A percentile compares a stretch with the other conserved stretches of the same genome.
These are phyloP conservation scores for Endoconidiophora polonica DNA, from an alignment of 2,329 filamentous ascomycete species.

Conservation along the genomic window DNA sequence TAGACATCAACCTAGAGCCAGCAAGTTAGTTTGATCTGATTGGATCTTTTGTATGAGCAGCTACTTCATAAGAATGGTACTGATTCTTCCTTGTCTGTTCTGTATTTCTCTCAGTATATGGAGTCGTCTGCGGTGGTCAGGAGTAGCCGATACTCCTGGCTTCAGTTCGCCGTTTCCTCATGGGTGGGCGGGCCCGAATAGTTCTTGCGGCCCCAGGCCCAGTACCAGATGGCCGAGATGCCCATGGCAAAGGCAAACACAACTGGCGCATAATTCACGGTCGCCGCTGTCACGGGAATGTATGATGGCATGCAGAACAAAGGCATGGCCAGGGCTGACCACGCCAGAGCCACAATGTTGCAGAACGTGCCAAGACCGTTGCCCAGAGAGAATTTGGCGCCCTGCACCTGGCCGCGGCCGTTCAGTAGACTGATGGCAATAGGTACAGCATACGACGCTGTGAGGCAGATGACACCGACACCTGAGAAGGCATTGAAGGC, in stretches of 20 bases:
- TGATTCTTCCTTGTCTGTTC: too few relatives aligned
- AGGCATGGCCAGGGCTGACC: slow-evolving; percentile 51
- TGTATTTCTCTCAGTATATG: too few relatives aligned
- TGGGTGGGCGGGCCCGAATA: slow-evolving; percentile 45
- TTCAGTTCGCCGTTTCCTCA: background rate
- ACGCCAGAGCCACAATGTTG: slow-evolving; percentile 49
- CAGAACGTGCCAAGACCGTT: slow-evolving; percentile 36
- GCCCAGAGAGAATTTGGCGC: slow-evolving; percentile 44
- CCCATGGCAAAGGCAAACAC: slow-evolving; percentile 52
- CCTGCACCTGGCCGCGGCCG: slow-evolving; percentile 40
- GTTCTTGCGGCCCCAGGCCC: slow-evolving; percentile 51
- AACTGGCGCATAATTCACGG: slow-evolving; percentile 59
- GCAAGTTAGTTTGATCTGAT: too few relatives aligned
- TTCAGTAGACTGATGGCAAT: slow-evolving; percentile 46
- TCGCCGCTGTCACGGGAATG: slow-evolving; percentile 39
- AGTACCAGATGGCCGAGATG: slow-evolving; percentile 50
- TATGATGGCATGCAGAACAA: slow-evolving; percentile 57
- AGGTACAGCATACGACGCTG: slow-evolving; percentile 49
- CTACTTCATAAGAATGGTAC: too few relatives aligned
- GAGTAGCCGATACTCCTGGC: too few relatives aligned
- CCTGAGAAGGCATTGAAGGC: slow-evolving; percentile 61
- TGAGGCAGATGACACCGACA: slow-evolving; percentile 53
- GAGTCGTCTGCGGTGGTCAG: too few relatives aligned
- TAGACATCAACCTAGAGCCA: too few relatives aligned
- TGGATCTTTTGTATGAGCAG: too few relatives aligned